Evolutionary conservation across 2,329 filamentous ascomycete species (phyloP).

Genomic region (Nigrograna mackinnonii): DNA sequence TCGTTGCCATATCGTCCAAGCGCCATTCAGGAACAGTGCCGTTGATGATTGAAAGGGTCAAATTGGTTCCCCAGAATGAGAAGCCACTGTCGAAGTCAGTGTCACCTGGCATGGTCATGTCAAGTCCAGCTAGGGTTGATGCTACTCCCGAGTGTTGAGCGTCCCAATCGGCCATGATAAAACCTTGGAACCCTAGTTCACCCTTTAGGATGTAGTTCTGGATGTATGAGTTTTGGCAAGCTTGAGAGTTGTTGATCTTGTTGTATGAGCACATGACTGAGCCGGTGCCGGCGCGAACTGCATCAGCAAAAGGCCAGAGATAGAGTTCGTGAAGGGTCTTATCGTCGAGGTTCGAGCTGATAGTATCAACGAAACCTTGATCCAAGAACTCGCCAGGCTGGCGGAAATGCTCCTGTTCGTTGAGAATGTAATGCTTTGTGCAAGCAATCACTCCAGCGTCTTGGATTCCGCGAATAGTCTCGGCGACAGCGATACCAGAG

Average conservation of each 20-base stretch:
- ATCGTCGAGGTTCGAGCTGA: slow-evolving; percentile 66
- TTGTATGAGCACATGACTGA: slow-evolving; percentile 68
- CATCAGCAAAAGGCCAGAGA: slow-evolving; percentile 61
- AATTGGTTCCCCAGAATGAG: slow-evolving; percentile 82
- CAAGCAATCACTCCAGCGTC: slow-evolving; percentile 81
- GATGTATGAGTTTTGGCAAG: slow-evolving; percentile 77
- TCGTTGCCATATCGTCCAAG: slow-evolving; percentile 87
- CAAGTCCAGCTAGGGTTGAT: slow-evolving; percentile 72
- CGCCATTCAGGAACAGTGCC: slow-evolving; percentile 87
- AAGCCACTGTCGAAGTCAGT: slow-evolving; percentile 72
- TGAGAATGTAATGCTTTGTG: slow-evolving; percentile 62
- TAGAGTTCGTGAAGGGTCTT: slow-evolving; percentile 67
- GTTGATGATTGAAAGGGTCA: slow-evolving; percentile 86
- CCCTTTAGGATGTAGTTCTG: slow-evolving; percentile 77
- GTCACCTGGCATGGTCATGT: slow-evolving; percentile 86
- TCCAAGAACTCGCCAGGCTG: slow-evolving; percentile 61
- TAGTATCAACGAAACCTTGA: slow-evolving; percentile 64
- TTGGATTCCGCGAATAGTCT: slow-evolving; percentile 80
- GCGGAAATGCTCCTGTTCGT: slow-evolving; percentile 69
- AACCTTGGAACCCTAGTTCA: slow-evolving; percentile 81
- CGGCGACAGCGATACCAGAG: slow-evolving; percentile 71
- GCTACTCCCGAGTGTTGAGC: slow-evolving; percentile 73
- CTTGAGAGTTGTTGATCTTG: slow-evolving; percentile 79
- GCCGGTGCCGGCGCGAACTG: slow-evolving; percentile 53
- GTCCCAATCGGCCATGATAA: slow-evolving; percentile 73